Conservation (phyloP, 2,329 filamentous ascomycete genomes). For the Neoascochyta sp. region DNA sequence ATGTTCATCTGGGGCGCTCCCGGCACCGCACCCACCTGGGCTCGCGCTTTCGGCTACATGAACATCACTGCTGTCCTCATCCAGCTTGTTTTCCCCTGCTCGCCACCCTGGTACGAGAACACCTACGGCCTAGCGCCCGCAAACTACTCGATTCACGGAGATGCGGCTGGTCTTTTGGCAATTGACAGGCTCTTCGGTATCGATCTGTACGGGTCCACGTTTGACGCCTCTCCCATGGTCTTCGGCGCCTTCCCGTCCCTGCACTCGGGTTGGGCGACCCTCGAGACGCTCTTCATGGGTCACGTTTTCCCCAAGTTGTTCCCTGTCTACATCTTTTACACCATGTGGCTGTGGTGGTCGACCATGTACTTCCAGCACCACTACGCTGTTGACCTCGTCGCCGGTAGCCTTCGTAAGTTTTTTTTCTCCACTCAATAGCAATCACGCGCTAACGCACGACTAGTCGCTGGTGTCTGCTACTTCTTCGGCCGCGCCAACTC, state of each 20-base stretch:
- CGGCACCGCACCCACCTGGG: conserved; percentile 78
- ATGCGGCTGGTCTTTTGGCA: conserved; percentile 81
- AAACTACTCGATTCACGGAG: conserved; percentile 86
- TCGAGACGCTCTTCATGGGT: conserved; percentile 90
- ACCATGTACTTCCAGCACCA: conserved; percentile 98
- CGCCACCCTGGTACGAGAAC: conserved; percentile 96
- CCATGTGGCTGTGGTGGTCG: conserved; percentile 94
- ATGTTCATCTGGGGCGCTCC: conserved; percentile 89
- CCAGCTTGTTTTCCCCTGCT: conserved; percentile 88
- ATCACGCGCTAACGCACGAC: conserved; percentile 20
- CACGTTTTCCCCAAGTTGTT: conserved; percentile 83
- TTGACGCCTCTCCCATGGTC: conserved; percentile 83
- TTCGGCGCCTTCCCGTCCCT: conserved; percentile 94
- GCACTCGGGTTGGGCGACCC: conserved; percentile 82
- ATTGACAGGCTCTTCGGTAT: conserved; percentile 88
- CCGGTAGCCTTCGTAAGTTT: conserved; percentile 62
- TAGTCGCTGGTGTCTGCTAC: conserved; percentile 67
- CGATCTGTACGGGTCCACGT: conserved; percentile 88
- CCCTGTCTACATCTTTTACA: conserved; percentile 76
- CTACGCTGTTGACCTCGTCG: conserved; percentile 90
- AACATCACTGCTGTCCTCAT: conserved; percentile 83
- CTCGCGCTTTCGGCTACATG: conserved; percentile 87
- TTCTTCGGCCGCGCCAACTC: conserved; percentile 78
- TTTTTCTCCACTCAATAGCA: background rate
- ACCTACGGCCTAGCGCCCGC: conserved; percentile 85